A percentile compares a stretch with the other conserved stretches of the same genome.
These are phyloP conservation scores for Scutellaria minor DNA, from an alignment of 257 asterid genomes.

Conservation along the genomic window DNA sequence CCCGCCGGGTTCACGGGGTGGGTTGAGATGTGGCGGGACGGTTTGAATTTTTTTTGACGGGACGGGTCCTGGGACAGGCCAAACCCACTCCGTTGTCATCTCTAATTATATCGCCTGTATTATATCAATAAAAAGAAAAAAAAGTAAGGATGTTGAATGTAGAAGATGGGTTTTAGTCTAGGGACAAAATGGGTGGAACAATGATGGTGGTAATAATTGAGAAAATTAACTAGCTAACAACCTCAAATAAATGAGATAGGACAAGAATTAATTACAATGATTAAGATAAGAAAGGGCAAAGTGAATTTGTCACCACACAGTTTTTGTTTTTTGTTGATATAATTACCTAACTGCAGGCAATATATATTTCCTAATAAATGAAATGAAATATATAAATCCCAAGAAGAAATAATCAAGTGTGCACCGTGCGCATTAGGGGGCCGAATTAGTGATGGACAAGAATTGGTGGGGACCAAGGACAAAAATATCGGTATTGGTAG, in stretches of 20 bases:
- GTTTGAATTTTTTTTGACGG: no score
- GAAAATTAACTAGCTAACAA: conserved; percentile 44
- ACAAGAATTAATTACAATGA: conserved; percentile 52
- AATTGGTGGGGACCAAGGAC: conserved; percentile 52
- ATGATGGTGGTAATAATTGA: conserved; percentile 48
- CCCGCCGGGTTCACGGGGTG: no score
- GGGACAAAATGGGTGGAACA: conserved; percentile 41
- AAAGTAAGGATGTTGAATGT: background rate
- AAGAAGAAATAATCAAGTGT: conserved; percentile 29
- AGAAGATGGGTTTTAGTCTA: conserved; percentile 23
- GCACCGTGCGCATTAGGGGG: conserved; percentile 51
- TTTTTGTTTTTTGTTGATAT: conserved; percentile 24
- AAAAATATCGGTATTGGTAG: no score
- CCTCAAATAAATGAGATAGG: conserved; percentile 37
- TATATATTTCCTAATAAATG: background rate
- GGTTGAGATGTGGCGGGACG: no score
- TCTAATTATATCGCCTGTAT: no score
- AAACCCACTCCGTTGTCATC: no score
- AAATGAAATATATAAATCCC: conserved; percentile 17
- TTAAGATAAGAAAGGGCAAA: conserved; percentile 38
- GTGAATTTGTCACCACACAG: conserved; percentile 38
- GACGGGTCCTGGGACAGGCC: no score
- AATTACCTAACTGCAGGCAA: conserved; percentile 5
- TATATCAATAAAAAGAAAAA: background rate
- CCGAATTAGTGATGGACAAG: conserved; percentile 38